Evolutionary conservation across 2,329 filamentous ascomycete genomes (phyloP).

Genomic region (Colletotrichum horii): DNA sequence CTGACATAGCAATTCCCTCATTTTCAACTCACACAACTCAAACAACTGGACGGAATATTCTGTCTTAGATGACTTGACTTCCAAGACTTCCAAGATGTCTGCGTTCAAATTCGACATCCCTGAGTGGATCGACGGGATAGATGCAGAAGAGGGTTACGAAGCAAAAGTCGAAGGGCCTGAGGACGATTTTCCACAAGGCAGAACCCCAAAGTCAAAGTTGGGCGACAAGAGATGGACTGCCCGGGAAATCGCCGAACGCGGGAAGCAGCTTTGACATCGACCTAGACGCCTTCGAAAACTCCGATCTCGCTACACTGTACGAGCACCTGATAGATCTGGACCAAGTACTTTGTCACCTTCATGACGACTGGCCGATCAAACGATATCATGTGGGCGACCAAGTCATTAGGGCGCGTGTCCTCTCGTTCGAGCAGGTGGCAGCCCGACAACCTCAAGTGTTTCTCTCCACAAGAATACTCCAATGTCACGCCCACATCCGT

Average conservation of each 20-base stretch:
- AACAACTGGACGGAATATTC: too few species aligned
- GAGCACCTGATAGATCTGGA: neutral
- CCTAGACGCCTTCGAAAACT: neutral
- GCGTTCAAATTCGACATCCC: too few species aligned
- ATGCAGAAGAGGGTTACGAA: too few species aligned
- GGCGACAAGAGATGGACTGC: neutral
- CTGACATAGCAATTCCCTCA: too few species aligned
- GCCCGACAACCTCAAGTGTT: neutral
- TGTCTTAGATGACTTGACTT: too few species aligned
- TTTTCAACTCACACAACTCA: too few species aligned
- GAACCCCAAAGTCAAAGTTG: conserved; percentile 23
- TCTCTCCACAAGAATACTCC: too few species aligned
- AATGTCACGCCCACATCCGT: neutral
- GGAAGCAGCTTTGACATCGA: neutral
- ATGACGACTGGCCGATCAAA: neutral
- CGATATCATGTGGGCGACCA: neutral
- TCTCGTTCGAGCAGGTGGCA: neutral
- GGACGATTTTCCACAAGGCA: too few species aligned
- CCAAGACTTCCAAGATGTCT: too few species aligned
- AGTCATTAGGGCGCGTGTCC: neutral
- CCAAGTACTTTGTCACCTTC: neutral
- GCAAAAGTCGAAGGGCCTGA: too few species aligned
- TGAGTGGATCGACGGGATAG: too few species aligned
- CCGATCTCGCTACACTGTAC: neutral
- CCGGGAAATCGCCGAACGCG: neutral